Evolutionary conservation across 345 rosid species (phyloP).

Genomic region (Sisymbrium irio): DNA sequence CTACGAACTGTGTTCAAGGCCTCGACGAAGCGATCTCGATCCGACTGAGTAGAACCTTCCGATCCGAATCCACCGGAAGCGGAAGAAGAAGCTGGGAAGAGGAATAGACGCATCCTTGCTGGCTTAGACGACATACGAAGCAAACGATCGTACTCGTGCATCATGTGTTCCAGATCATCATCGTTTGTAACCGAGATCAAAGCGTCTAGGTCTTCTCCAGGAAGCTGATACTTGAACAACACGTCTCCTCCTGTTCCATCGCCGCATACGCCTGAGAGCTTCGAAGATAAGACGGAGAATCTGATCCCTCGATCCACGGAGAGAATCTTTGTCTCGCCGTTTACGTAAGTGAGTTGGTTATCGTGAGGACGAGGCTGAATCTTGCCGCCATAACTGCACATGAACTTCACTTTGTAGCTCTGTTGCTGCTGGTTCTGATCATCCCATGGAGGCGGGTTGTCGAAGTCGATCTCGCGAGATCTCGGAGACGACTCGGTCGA

Average conservation of each 20-base stretch:
- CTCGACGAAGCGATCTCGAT: conserved; percentile 75
- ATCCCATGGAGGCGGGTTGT: conserved; percentile 78
- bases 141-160: conserved; percentile 90
- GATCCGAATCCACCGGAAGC: conserved; percentile 43
- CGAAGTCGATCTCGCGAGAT: conserved; percentile 90
- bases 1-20: conserved; percentile 51
- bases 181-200: conserved; percentile 90
- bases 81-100: conserved; percentile 47
- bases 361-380: conserved; percentile 96
- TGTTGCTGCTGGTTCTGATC: conserved; percentile 40
- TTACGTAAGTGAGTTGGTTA: conserved; percentile 76
- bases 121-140: conserved; percentile 67
- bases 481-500: conserved; percentile 91
- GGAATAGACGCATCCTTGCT: conserved; percentile 80
- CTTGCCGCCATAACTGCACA: conserved; percentile 94
- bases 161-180: conserved; percentile 91
- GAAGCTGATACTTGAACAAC: conserved; percentile 87
- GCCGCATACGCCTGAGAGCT: conserved; percentile 57
- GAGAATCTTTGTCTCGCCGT: conserved; percentile 90
- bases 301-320: conserved; percentile 69
- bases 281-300: conserved; percentile 55
- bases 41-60: conserved; percentile 54
- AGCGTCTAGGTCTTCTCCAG: conserved; percentile 95
- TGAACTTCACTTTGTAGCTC: conserved; percentile 64
- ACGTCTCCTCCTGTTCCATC: conserved; percentile 38